phyloP scores from a whole-genome alignment of 345 rosid genomes.

The Citrus sinensis region DNA sequence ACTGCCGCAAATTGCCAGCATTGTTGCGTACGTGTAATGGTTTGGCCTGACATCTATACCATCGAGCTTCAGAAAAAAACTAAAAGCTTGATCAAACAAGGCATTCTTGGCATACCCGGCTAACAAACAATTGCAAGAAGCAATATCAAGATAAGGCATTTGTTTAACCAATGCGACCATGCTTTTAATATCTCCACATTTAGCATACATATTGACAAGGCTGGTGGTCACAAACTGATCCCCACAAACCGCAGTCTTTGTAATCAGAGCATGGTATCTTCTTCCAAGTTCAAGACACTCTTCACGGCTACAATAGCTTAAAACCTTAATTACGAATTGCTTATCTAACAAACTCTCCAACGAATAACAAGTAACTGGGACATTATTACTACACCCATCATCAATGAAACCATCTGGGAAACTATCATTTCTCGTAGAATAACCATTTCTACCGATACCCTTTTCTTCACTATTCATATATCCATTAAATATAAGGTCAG shows the following conservation, averaged over 20 bases:
- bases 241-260: conserved; percentile 14
- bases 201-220: conserved; percentile 31
- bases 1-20: conserved; percentile 20
- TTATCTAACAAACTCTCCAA: conserved; percentile 1
- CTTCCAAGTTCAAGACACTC: conserved; percentile 21
- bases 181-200: conserved; percentile 24
- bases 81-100: conserved; percentile 24
- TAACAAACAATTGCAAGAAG: conserved; percentile 20
- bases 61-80: conserved; percentile 21
- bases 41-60: conserved; percentile 13
- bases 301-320: conserved; percentile 15
- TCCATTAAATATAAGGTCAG: not conserved
- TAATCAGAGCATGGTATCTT: conserved; percentile 15
- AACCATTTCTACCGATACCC: not conserved
- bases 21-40: conserved; percentile 16
- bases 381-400: not conserved
- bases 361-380: not conserved
- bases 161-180: conserved; percentile 11
- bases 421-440: not conserved
- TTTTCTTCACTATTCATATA: not conserved
- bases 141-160: conserved; percentile 14
- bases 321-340: conserved; percentile 2
- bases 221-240: conserved; percentile 27
- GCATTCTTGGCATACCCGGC: conserved; percentile 17
- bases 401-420: not conserved